phyloP scores from a whole-genome alignment of 371 early-diverging fungal species.

The Syncephalastrum sp. region DNA sequence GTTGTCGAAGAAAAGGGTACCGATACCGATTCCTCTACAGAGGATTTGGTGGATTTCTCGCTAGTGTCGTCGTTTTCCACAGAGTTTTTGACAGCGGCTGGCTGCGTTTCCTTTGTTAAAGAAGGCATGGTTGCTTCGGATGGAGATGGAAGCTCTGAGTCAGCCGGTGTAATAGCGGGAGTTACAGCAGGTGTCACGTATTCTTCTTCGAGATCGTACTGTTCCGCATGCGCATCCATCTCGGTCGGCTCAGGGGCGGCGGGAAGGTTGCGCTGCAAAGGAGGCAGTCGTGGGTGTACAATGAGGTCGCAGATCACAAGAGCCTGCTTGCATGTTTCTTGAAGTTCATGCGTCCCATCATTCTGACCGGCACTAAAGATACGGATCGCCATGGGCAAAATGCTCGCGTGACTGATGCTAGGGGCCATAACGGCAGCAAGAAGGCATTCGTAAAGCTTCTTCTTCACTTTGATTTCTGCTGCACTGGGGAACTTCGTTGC shows the following conservation, averaged over 20 bases:
- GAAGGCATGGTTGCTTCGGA: too few species aligned
- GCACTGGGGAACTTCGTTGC: slow-evolving; percentile 3
- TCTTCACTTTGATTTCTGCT: slow-evolving; percentile 13
- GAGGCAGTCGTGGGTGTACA: slow-evolving; percentile 59
- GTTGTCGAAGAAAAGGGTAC: too few species aligned
- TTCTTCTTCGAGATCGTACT: too few species aligned
- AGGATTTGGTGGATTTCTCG: too few species aligned
- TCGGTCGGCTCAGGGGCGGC: not conserved
- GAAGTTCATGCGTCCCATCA: slow-evolving; percentile 38
- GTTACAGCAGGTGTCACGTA: too few species aligned
- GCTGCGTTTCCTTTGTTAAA: too few species aligned
- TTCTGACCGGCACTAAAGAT: slow-evolving; percentile 43
- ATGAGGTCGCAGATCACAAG: slow-evolving; percentile 58
- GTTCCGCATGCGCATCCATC: too few species aligned
- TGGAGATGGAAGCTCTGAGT: too few species aligned
- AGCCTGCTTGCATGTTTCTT: slow-evolving; percentile 43
- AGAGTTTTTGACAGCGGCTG: too few species aligned
- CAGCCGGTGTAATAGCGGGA: too few species aligned
- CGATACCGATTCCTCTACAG: too few species aligned
- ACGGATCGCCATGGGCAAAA: slow-evolving; percentile 40
- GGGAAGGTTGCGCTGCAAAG: slow-evolving; percentile 46
- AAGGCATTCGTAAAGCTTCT: slow-evolving; percentile 36
- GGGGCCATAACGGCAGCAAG: slow-evolving; percentile 41
- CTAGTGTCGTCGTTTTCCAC: too few species aligned
- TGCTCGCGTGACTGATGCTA: slow-evolving; percentile 38